Base-by-base conservation (phyloP, 2,329 filamentous ascomycete species). In the Xylaria digitata region DNA sequence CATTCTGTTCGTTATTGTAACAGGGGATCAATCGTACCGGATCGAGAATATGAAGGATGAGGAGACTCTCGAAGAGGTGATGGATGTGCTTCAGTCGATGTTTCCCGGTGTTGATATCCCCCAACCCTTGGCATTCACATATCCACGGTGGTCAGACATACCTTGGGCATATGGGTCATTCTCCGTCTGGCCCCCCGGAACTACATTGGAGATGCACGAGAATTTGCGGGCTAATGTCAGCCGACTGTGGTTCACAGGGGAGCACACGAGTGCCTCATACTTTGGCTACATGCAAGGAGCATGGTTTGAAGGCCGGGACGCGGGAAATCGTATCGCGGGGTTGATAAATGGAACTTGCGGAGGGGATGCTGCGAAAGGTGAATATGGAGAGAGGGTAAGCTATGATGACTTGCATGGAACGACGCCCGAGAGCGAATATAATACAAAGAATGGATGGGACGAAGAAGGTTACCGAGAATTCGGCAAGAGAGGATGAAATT, bases 281-380 rank as follows among this genome's bases (percentile, higher is more conserved):
- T 55, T 55, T 19, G 53, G 53, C 19, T 55, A 55, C 37, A 55
- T 55, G 53, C 53, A 55, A 43, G 53, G 53, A 30, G 53, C 53
- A 3, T 55, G 53, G 53, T 55, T 55, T n/a, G 53, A 55, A 30
- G 53, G 53, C 15, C 19, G 19, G 30, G 53, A 55, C 17, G 53
- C 53, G 21, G 53, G 53, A 30, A 43, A 55, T 42, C 53, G 53
- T n/a, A n/a, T 55, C 37, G 21, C 53, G n/a, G 53, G 53, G 26
- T 55, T 55, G 15, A 55, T 55, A 43, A 55, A 13, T 26, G 23
- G 37, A n/a, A 45, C 19, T 8, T 55, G 53, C 13, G 53, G 30
- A 43, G 53, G 53, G 21, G 53, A 55, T 43, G 4, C 37, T 30
- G 30, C 8, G 5, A n/a, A 37, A 19, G 53, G 37, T 13, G 53